Base-by-base conservation (phyloP, 2,329 filamentous ascomycete genomes). In the Aspergillus hortae region DNA sequence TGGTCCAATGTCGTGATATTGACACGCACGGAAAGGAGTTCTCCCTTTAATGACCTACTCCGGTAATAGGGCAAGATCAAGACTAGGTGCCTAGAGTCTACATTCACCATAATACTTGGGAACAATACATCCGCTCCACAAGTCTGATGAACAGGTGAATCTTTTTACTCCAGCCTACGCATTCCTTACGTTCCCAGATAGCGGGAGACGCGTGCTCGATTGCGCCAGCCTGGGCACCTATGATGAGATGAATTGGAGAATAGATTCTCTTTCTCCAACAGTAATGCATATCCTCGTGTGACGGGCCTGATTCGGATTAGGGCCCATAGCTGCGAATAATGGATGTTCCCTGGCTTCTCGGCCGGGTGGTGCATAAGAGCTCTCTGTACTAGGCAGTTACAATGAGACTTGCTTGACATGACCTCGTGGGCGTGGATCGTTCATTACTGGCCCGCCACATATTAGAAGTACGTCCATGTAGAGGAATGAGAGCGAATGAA, bases 221-320 rank as follows among this genome's bases (percentile, higher is more conserved):
- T 46, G 54, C 54, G 51, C 11, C 42, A 56, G 48, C 50, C 40
- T 45, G 19, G 46, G 45, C 45, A 9, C 11, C n/a, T 35, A 54
- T 56, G 48, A 38, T 56, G 36, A 49, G n/a, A 38, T 17, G 15
- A 38, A 7, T 38, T 38, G 35, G 35, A 38, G 35, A 15, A 1
- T n/a, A 14, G 5, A 30, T 38, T 9, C 14, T 9, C 1, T 17
- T 38, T 38, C 35, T n/a, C 35, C 35, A 38, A 38, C 15, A n/a
- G 7, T 15, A n/a, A n/a, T 15, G 5, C 35, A 38, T 38, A 5
- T 38, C 35, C n/a, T 38, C 14, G 35, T 38, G 1, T 38, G 35
- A 6, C 17, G 12, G 14, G 3, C 15, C 35, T n/a, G 11, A 38
- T 38, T 27, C 14, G 4, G 17, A 14, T 7, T 30, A 30, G 7